Percentiles rank a stretch among this genome's conserved stretches.
Conservation (phyloP, 768 basidiomycete genomes). For the Boletus bicolor region DNA sequence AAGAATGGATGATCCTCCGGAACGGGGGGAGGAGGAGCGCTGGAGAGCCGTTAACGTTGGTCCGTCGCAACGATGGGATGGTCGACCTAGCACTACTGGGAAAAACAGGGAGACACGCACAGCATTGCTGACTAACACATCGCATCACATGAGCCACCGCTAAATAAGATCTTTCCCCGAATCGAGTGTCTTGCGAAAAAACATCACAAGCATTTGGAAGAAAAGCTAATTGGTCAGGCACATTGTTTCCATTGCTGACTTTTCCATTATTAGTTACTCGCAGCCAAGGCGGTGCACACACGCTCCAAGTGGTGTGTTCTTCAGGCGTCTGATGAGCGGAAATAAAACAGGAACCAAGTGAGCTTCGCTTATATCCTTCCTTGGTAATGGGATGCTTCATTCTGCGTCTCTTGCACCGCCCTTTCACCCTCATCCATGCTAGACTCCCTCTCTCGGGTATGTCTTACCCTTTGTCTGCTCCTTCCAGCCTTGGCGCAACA, state of each 20-base stretch:
- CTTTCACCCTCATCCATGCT: slow-evolving; percentile 18
- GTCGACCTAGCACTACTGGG: neutral
- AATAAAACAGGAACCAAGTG: slow-evolving; percentile 8
- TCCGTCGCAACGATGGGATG: neutral
- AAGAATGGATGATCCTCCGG: slow-evolving; percentile 18
- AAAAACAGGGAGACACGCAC: neutral
- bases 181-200: neutral
- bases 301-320: neutral
- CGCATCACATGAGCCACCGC: neutral
- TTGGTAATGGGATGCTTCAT: slow-evolving; percentile 5
- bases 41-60: no score
- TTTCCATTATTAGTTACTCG: neutral
- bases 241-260: neutral
- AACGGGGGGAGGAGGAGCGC: neutral
- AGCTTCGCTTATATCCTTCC: neutral
- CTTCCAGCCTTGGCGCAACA: slow-evolving; percentile 16
- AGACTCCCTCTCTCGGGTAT: slow-evolving; percentile 19
- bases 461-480: slow-evolving; percentile 11
- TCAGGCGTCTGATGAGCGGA: slow-evolving; percentile 1
- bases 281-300: neutral
- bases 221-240: neutral
- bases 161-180: neutral
- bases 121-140: slow-evolving; percentile 8
- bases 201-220: neutral
- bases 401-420: neutral